Evolutionary conservation across 2,329 filamentous ascomycete genomes (phyloP), one percentile per base, ranked within the genome.

Genomic region (Aspergillus japonicus): DNA sequence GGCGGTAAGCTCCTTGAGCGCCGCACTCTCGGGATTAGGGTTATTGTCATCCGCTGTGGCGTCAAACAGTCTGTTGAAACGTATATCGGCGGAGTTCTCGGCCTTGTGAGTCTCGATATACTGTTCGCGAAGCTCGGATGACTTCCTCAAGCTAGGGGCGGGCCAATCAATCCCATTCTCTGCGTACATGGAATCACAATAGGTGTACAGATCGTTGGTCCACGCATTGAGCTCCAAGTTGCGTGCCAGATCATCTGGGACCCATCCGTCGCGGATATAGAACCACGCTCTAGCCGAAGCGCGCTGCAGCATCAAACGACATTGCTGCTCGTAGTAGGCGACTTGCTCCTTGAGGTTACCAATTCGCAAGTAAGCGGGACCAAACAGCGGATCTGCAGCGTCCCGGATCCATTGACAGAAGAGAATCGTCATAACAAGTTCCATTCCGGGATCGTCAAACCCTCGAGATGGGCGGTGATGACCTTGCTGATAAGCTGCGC

Each of bases 371-470:
- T 51, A 54, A 10, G 61, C 59, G 0, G 67, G 26, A 2, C 64
- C 47, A 26, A 68, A 64, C 24, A 70, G 52, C 12, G 62, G 56
- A 12, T 70, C 70, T 2, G 65, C 64, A 26, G 67, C 67, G 47
- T 75, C 73, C 12, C 66, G 31, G 1, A 74, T 55, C 57, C 71
- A 75, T 55, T 73, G 72, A 21, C 67, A 65, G 48, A 70, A 73
- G 26, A 68, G 57, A 31, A 73, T 68, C 6, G 57, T 58, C 49
- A 76, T 65, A 11, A 74, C 66, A 11, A 75, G 61, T 50, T 76
- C 73, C 63, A 75, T 55, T 3, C 72, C 73, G 1, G 68, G 69
- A 47, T 69, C 67, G 10, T 70, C 69, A 24, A 47, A 48, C 11
- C 59, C 54, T 16, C 56, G 58, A 11, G 61, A 39, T n/a, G 11